Evolutionary conservation across 2,329 filamentous ascomycete genomes (phyloP).

Genomic region (Penicillium sp.): DNA sequence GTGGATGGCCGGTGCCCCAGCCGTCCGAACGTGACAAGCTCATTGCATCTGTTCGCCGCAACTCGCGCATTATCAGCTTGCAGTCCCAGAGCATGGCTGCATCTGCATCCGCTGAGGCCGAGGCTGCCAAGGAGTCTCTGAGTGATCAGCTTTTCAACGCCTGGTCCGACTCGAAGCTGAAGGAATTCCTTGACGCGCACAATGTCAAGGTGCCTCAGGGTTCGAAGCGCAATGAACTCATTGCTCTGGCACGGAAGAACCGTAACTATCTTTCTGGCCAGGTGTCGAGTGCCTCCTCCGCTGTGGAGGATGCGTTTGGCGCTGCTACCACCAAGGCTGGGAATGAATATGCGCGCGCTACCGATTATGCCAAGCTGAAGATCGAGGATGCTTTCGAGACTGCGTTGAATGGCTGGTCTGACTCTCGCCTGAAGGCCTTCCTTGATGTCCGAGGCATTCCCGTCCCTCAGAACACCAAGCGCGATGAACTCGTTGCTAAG

Average conservation of each 20-base stretch:
- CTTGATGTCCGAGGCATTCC: conserved; percentile 68
- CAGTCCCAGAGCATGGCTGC: conserved; percentile 55
- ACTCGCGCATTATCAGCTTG: conserved; percentile 69
- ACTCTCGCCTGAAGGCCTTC: conserved; percentile 67
- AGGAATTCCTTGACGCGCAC: conserved; percentile 88
- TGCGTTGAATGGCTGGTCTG: conserved; percentile 58
- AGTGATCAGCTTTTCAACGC: conserved; percentile 77
- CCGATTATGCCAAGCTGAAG: conserved; percentile 56
- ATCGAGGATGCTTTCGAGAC: conserved; percentile 59
- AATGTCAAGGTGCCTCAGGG: conserved; percentile 83
- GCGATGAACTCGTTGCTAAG: conserved; percentile 62
- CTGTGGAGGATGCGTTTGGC: conserved; percentile 46
- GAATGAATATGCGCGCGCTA: conserved; percentile 68
- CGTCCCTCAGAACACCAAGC: conserved; percentile 62
- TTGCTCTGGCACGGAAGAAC: conserved; percentile 82
- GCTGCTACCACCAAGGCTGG: conserved; percentile 66
- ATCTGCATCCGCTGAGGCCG: conserved; percentile 56
- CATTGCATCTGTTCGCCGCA: conserved; percentile 79
- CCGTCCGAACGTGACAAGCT: conserved; percentile 75
- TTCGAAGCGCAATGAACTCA: conserved; percentile 77
- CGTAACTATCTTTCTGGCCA: conserved; percentile 52
- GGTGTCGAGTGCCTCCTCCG: conserved; percentile 46
- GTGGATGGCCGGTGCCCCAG: conserved; percentile 78
- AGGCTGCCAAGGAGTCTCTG: conserved; percentile 62
- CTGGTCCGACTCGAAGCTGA: conserved; percentile 83